Conservation (phyloP, 176 grass and related monocot species). For the Raddia distichophylla region DNA sequence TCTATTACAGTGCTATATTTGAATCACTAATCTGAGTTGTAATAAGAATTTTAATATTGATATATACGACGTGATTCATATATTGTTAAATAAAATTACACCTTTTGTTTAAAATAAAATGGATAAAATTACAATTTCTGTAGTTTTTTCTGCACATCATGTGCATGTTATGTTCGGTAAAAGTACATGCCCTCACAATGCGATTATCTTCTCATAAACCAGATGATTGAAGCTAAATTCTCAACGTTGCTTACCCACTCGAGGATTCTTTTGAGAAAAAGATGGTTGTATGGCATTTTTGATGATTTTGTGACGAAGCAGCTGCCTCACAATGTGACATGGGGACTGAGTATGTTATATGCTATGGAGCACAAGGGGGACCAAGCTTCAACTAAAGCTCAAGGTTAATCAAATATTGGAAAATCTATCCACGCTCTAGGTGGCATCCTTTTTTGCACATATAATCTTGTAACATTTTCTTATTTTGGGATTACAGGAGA, state of each 20-base stretch:
- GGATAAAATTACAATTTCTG: slow-evolving; percentile 2
- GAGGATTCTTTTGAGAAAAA: slow-evolving; percentile 76
- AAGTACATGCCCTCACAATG: slow-evolving; percentile 26
- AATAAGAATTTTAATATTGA: neutral
- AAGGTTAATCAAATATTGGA: slow-evolving; percentile 59
- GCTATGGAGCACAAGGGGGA: slow-evolving; percentile 96
- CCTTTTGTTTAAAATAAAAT: slow-evolving; percentile 11
- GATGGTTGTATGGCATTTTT: slow-evolving; percentile 91
- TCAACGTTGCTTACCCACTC: slow-evolving; percentile 79
- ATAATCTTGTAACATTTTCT: slow-evolving; percentile 12
- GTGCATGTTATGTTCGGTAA: neutral
- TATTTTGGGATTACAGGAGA: slow-evolving; percentile 65
- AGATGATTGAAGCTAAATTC: slow-evolving; percentile 96
- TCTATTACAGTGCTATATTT: neutral
- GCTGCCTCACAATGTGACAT: slow-evolving; percentile 93
- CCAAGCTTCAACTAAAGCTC: slow-evolving; percentile 76
- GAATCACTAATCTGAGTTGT: slow-evolving; percentile 17
- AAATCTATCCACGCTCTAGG: neutral
- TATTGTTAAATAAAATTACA: neutral
- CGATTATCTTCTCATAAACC: slow-evolving; percentile 22
- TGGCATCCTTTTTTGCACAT: slow-evolving; percentile 9
- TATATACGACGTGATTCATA: slow-evolving; percentile 9
- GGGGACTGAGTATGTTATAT: slow-evolving; percentile 94
- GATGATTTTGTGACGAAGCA: slow-evolving; percentile 96
- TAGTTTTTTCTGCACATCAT: slow-evolving; percentile 5